Percentiles rank a stretch among this genome's conserved stretches.
phyloP scores from a whole-genome alignment of 2,329 filamentous ascomycete species.

The Colletotrichum orbiculare region DNA sequence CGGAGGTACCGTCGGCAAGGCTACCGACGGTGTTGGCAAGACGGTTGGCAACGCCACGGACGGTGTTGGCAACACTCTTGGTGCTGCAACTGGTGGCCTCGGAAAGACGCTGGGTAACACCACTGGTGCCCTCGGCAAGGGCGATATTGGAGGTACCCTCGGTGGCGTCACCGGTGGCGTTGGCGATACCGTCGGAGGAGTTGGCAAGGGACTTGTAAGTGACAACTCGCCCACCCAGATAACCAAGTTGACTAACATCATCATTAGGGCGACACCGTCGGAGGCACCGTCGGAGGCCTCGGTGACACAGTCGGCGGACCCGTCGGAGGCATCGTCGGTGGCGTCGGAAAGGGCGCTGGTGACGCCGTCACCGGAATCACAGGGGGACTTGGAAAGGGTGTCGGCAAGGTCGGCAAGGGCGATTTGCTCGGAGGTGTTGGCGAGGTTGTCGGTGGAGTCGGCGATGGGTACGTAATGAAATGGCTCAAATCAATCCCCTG shows the following conservation, averaged over 20 bases:
- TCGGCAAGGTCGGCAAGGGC: constrained; percentile 28
- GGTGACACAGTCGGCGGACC: constrained; percentile 32
- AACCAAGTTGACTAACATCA: not conserved
- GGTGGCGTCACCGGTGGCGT: constrained; percentile 25
- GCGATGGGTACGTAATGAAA: constrained; percentile 23
- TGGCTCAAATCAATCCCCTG: not conserved
- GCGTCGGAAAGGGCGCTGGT: constrained; percentile 28
- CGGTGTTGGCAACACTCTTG: constrained; percentile 27
- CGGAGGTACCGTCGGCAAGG: constrained; percentile 11
- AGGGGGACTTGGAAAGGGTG: constrained; percentile 25
- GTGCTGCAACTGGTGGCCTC: constrained; percentile 19
- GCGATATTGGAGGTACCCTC: constrained; percentile 25
- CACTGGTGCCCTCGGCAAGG: constrained; percentile 23
- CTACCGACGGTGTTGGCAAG: constrained; percentile 1
- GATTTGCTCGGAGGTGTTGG: constrained; percentile 28
- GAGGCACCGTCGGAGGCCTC: constrained; percentile 29
- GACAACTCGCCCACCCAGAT: accelerated
- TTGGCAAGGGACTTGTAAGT: constrained; percentile 33
- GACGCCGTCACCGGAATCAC: constrained; percentile 34
- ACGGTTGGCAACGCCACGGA: constrained; percentile 21
- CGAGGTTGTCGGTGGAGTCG: constrained; percentile 30
- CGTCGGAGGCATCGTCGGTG: constrained; percentile 28
- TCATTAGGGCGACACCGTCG: constrained; percentile 26
- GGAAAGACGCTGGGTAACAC: constrained; percentile 30
- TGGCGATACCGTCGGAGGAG: constrained; percentile 31